Evolutionary conservation across 495 filamentous ascomycete genomes (phyloP), one percentile per base, ranked within the genome.

Genomic region (Eremomyces bilateralis): DNA sequence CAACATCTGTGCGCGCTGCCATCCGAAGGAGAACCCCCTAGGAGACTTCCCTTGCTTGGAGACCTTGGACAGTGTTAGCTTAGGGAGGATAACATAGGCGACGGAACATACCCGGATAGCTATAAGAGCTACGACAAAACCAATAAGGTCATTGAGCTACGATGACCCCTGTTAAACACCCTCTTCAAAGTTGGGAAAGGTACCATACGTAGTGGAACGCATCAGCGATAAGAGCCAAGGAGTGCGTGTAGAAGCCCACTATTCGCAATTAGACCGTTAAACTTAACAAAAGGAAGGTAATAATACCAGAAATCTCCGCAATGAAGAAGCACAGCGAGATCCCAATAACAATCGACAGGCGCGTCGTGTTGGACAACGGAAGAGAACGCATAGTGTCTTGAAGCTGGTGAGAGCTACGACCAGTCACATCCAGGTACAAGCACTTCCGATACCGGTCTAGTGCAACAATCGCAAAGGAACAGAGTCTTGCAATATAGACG

Each of bases 321-420:
- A 61, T 21, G 42, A 67, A 67, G 39, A 67, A 67, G 13, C 42
- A 46, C 3, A 57, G 57, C n/a, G 63, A 63, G 15, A 65, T 64
- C 0, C 29, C 51, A 36, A 67, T 65, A 10, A 64, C 60, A n/a
- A 53, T 47, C 4, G 40, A 42, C 25, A 67, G 45, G 13, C 62
- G 53, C 13, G 28, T 35, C 21, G 40, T 45, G n/a, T n/a, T n/a
- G n/a, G n/a, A n/a, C n/a, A n/a, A n/a, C n/a, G n/a, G n/a, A n/a
- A n/a, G n/a, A n/a, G n/a, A n/a, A n/a, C n/a, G n/a, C n/a, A n/a
- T n/a, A n/a, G n/a, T n/a, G n/a, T n/a, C n/a, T n/a, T n/a, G n/a
- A n/a, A n/a, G n/a, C n/a, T n/a, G n/a, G n/a, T n/a, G n/a, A n/a
- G n/a, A n/a, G n/a, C n/a, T n/a, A n/a, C n/a, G n/a, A n/a, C n/a